phyloP scores from a whole-genome alignment of 169 alveolate genomes.

The Plasmodium inui region DNA sequence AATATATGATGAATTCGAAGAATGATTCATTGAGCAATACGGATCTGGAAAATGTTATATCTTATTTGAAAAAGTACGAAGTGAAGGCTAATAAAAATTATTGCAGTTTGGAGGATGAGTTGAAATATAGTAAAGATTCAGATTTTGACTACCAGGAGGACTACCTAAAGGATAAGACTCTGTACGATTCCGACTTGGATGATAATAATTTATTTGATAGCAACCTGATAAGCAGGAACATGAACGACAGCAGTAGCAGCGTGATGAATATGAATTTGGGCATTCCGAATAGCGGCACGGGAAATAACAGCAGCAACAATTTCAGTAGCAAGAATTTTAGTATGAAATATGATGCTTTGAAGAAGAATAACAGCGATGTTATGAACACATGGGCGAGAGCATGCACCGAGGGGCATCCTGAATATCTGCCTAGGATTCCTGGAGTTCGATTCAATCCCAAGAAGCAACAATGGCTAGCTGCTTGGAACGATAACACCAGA shows the following conservation, averaged over 20 bases:
- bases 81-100: slow-evolving; percentile 22
- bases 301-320: not conserved
- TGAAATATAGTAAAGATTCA: slow-evolving; percentile 13
- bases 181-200: slow-evolving; percentile 65
- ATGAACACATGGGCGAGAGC: slow-evolving; percentile 44
- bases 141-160: slow-evolving; percentile 67
- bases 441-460: slow-evolving; percentile 87
- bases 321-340: slow-evolving; percentile 1
- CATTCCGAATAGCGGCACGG: not conserved
- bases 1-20: slow-evolving; percentile 46
- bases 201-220: slow-evolving; percentile 1
- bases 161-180: slow-evolving; percentile 46
- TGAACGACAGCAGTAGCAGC: not conserved
- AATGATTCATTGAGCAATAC: slow-evolving; percentile 22
- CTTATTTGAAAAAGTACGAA: slow-evolving; percentile 58
- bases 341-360: slow-evolving; percentile 31
- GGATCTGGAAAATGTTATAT: slow-evolving; percentile 49
- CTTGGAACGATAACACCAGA: slow-evolving; percentile 87
- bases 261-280: not conserved
- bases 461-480: slow-evolving; percentile 88
- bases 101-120: slow-evolving; percentile 12
- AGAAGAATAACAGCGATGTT: slow-evolving; percentile 32
- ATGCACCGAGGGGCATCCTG: slow-evolving; percentile 73
- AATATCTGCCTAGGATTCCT: slow-evolving; percentile 83
- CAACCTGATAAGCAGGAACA: not conserved